Evolutionary conservation across 2,329 filamentous ascomycete species (phyloP), one percentile per base, ranked within the genome.

Genomic region (Penicillium sp.): DNA sequence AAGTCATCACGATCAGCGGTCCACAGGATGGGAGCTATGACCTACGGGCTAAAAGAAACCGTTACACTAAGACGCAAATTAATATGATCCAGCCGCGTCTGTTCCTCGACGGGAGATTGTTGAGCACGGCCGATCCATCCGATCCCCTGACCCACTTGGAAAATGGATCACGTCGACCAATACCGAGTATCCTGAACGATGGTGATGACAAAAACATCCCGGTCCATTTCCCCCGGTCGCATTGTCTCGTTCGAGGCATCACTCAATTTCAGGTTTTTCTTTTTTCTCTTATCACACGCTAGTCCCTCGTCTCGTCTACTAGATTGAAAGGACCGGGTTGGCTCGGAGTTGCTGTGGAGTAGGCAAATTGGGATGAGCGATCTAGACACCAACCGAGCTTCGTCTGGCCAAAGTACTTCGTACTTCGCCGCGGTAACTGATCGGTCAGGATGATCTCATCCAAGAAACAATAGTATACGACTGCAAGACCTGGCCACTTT

Each of bases 321-420:
- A 3, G 15, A 14, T n/a, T 12, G 9, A 17, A 25, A 20, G 23
- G 25, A 4, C 20, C 25, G 16, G 25, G 6, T n/a, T n/a, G n/a
- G n/a, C n/a, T n/a, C 12, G 25, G 10, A 11, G 4, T n/a, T 27
- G 6, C 18, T 5, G 18, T 22, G 11, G 50, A 40, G 45, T 52
- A 4, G 45, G 56, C 10, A 52, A 44, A 32, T 37, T 44, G n/a
- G 18, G 18, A 22, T 22, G 9, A 22, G 18, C 47, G 50, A 26
- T 48, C 44, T 17, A 45, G 34, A n/a, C n/a, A n/a, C n/a, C n/a
- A n/a, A n/a, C n/a, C n/a, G n/a, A n/a, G n/a, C n/a, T n/a, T n/a
- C n/a, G n/a, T n/a, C n/a, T n/a, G n/a, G n/a, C n/a, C n/a, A n/a
- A n/a, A n/a, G n/a, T n/a, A n/a, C n/a, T n/a, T n/a, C n/a, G n/a